These are phyloP conservation scores for Pichia cabralensis DNA, from an alignment of 805 yeast species.

Conservation along the genomic window DNA sequence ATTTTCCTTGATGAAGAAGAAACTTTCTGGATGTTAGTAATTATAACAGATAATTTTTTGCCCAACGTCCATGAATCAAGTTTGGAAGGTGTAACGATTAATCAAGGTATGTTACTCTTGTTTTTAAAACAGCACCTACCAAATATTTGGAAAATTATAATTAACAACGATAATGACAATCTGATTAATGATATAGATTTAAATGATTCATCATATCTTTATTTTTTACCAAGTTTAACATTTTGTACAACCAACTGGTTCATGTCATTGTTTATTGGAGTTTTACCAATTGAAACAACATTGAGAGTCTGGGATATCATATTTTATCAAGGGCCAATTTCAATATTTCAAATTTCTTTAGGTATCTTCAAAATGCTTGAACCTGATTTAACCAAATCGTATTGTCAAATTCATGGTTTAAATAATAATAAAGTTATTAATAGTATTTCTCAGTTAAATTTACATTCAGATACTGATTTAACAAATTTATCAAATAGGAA, in stretches of 20 bases:
- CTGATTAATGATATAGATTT: conserved; percentile 29
- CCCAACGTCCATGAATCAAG: conserved; percentile 89
- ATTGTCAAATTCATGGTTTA: conserved; percentile 4
- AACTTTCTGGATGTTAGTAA: conserved; percentile 93
- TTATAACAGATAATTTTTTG: conserved; percentile 71
- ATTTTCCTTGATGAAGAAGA: conserved; percentile 90
- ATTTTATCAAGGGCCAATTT: conserved; percentile 85
- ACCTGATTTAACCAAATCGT: conserved; percentile 38
- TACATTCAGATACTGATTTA: conserved; percentile 1
- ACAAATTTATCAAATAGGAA: conserved; percentile 1
- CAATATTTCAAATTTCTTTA: conserved; percentile 72
- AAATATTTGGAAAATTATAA: conserved; percentile 52
- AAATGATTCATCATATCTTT: conserved; percentile 35
- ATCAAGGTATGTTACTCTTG: conserved; percentile 88
- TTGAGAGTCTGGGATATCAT: conserved; percentile 91
- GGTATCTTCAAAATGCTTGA: conserved; percentile 72
- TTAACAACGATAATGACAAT: conserved; percentile 20
- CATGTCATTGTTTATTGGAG: conserved; percentile 92
- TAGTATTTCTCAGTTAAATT: no score
- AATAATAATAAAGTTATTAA: no score
- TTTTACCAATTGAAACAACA: conserved; percentile 80
- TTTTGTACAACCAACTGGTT: conserved; percentile 96
- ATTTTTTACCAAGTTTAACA: conserved; percentile 80
- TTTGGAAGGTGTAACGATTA: conserved; percentile 88
- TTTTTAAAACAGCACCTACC: conserved; percentile 81